phyloP scores from a whole-genome alignment of 331 rosid species.

The Acacia concinna region DNA sequence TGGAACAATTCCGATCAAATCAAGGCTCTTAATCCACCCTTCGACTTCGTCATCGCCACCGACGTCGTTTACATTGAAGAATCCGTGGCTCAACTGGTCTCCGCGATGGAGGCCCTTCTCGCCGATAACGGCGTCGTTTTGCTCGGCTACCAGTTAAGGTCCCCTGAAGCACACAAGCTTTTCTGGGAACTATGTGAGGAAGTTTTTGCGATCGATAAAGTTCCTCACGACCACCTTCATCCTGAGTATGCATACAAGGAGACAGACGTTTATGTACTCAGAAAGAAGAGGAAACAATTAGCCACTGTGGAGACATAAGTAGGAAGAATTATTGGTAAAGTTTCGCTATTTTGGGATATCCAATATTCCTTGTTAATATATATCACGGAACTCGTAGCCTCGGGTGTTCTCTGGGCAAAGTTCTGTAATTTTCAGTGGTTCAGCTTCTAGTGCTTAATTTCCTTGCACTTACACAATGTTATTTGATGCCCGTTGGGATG shows the following conservation, averaged over 20 bases:
- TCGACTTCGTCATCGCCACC: slow-evolving; percentile 65
- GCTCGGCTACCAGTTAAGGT: slow-evolving; percentile 80
- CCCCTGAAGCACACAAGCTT: slow-evolving; percentile 66
- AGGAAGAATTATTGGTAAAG: neutral
- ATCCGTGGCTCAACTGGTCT: slow-evolving; percentile 54
- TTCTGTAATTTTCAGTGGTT: neutral
- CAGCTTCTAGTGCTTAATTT: neutral
- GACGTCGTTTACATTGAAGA: slow-evolving; percentile 91
- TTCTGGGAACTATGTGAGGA: slow-evolving; percentile 68
- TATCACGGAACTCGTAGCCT: neutral
- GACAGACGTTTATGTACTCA: slow-evolving; percentile 61
- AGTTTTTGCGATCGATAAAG: slow-evolving; percentile 50
- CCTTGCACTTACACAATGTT: neutral
- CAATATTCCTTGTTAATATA: neutral
- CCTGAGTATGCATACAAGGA: slow-evolving; percentile 83
- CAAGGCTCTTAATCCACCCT: slow-evolving; percentile 58
- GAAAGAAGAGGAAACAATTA: slow-evolving; percentile 55
- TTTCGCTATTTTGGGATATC: neutral
- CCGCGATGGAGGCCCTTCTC: slow-evolving; percentile 65
- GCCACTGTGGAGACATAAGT: neutral
- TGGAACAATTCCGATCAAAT: slow-evolving; percentile 77
- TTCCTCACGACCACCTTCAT: slow-evolving; percentile 70
- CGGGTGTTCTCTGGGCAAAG: neutral
- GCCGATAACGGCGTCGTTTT: slow-evolving; percentile 64
- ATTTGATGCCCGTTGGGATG: neutral